Base-by-base conservation (phyloP, 441 rosid genomes). In the Caryocar brasiliense region DNA sequence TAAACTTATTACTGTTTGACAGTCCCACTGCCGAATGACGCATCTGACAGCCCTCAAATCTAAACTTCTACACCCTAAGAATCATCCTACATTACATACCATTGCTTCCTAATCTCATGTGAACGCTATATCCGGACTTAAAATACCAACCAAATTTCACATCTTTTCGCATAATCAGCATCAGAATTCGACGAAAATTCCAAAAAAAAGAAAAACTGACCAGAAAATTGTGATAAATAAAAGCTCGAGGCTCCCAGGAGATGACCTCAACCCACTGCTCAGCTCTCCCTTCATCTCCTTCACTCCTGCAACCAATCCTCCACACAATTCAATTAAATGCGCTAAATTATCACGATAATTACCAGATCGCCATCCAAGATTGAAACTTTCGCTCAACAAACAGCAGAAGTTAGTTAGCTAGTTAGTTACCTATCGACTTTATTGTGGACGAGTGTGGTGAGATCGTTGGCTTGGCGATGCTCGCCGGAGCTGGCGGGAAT, bases 191-290 rank as follows among this genome's bases (percentile, higher is more conserved):
- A 35, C 6, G 4, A 5, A 32, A 13, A 27, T n/a, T n/a, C 12
- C 14, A 20, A 0, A 42, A 20, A 40, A 28, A 15, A 20, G 3
- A 13, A 29, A 14, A 36, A 46, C 78, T 70, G 13, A 89, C 95
- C 88, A 89, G 63, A 53, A 89, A 89, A 66, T 86, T 89, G 58
- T 81, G 97, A 66, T 77, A 80, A 41, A 89, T 14, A 59, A 73
- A 72, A 46, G 94, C 94, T 39, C 91, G 69, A 65, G 97, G 95
- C 64, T 86, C 94, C 97, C 95, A 89, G 0, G 94, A 89, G 67
- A 89, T 72, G 20, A 83, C 73, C 62, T 89, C 94, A 21, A 70
- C 86, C 95, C 91, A 83, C 46, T 63, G 83, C 61, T 80, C 86
- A 8, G 56, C 67, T 64, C 52, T 54, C 28, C 67, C 73, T 18